A percentile compares a stretch with the other conserved stretches of the same genome.
Evolutionary conservation across 371 early-diverging fungal genomes (phyloP).

Genomic region (Umbelopsis sp.): DNA sequence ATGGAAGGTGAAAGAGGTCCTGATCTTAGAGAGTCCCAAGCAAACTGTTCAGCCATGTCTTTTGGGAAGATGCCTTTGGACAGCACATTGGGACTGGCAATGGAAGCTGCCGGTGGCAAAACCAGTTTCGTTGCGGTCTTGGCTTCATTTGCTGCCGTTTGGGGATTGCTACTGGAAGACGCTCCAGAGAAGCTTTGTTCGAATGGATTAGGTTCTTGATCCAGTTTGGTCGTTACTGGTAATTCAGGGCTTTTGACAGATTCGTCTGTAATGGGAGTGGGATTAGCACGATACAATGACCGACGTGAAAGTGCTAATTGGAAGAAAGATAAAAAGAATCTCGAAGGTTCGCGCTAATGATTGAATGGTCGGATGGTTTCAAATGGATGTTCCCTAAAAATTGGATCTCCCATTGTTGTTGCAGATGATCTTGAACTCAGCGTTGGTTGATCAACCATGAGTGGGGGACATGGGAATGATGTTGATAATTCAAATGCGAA

Average conservation of each 20-base stretch:
- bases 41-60: constrained; percentile 53
- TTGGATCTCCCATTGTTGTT: not conserved
- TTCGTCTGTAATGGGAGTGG: not conserved
- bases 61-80: constrained; percentile 46
- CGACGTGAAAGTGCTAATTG: not conserved
- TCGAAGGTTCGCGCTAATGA: too few species aligned
- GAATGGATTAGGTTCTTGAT: constrained; percentile 87
- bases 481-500: not conserved
- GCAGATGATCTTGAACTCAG: not conserved
- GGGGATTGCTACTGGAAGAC: constrained; percentile 16
- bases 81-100: constrained; percentile 35
- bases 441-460: not conserved
- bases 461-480: too few species aligned
- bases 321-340: too few species aligned
- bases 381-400: not conserved
- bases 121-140: constrained; percentile 35
- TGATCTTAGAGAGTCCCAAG: constrained; percentile 71
- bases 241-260: constrained; percentile 1
- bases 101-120: constrained; percentile 34
- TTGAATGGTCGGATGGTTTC: not conserved
- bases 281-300: not conserved
- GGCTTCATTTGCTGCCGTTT: constrained; percentile 2
- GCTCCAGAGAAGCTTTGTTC: constrained; percentile 78
- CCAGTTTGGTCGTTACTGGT: constrained; percentile 58
- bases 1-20: constrained; percentile 80